A percentile compares a stretch with the other conserved stretches of the same genome.
Evolutionary conservation across 1,139 yeast genomes (phyloP).

Genomic region (Ashbya aceris): DNA sequence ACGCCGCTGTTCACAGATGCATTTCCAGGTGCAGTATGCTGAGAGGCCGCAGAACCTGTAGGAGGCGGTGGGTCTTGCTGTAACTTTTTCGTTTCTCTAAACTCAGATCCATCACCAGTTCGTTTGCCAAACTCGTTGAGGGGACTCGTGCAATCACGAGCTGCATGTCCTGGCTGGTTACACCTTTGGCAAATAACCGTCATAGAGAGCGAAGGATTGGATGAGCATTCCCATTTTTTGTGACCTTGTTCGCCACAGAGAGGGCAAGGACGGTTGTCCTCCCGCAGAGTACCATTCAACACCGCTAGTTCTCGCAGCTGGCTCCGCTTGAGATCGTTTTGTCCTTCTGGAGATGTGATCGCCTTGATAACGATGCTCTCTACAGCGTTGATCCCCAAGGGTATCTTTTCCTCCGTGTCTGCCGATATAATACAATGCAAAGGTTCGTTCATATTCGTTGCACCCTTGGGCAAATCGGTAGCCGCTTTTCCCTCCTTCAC

Average conservation of each 20-base stretch:
- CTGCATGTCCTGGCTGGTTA: slow-evolving; percentile 78
- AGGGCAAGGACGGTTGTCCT: slow-evolving; percentile 59
- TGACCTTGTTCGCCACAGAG: slow-evolving; percentile 54
- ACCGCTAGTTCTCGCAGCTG: slow-evolving; percentile 90
- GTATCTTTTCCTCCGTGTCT: slow-evolving; percentile 69
- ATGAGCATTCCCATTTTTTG: slow-evolving; percentile 52
- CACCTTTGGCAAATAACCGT: slow-evolving; percentile 66
- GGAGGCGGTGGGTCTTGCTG: background rate
- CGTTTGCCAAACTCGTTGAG: slow-evolving; percentile 1
- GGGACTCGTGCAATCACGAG: slow-evolving; percentile 64
- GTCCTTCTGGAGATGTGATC: slow-evolving; percentile 84
- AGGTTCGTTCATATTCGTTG: slow-evolving; percentile 60
- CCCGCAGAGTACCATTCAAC: slow-evolving; percentile 87
- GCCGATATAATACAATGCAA: slow-evolving; percentile 84
- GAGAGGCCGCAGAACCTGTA: too few species aligned
- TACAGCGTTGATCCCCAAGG: slow-evolving; percentile 65
- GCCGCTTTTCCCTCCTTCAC: slow-evolving; percentile 80
- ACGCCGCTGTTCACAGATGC: background rate
- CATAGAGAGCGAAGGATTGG: slow-evolving; percentile 43
- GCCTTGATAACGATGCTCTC: slow-evolving; percentile 74
- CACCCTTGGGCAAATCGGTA: slow-evolving; percentile 37
- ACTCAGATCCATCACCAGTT: background rate
- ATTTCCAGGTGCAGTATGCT: too few species aligned
- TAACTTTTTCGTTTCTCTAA: background rate
- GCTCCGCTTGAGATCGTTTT: slow-evolving; percentile 81